These are phyloP conservation scores for Beauveria varroae DNA, from an alignment of 2,329 filamentous ascomycete species.

Conservation along the genomic window DNA sequence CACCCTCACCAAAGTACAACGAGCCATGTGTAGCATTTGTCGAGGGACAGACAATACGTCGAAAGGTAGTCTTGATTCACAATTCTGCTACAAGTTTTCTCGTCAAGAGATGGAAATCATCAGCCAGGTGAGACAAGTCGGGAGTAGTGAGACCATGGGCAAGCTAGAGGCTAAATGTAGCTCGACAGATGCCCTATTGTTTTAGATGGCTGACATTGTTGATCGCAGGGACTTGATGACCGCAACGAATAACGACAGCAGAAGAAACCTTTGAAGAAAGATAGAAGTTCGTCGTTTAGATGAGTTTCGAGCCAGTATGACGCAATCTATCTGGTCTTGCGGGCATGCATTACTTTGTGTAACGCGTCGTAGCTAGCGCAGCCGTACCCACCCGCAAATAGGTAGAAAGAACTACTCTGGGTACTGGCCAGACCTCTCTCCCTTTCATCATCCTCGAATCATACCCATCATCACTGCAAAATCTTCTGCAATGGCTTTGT, in stretches of 20 bases:
- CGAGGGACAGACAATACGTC: background rate
- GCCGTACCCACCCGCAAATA: too few species aligned
- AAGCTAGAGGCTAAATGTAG: background rate
- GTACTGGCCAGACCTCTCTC: background rate
- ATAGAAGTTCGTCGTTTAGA: background rate
- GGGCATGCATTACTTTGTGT: too few species aligned
- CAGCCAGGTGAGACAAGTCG: background rate
- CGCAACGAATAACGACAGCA: too few species aligned
- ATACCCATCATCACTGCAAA: slow-evolving; percentile 10
- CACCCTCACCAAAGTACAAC: too few species aligned
- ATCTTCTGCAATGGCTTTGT: background rate
- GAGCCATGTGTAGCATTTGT: background rate
- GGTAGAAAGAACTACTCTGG: too few species aligned
- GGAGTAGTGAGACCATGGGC: background rate
- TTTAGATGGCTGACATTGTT: background rate
- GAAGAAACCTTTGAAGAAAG: accelerated
- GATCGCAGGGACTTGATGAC: too few species aligned
- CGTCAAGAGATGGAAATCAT: background rate
- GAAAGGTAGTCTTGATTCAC: background rate
- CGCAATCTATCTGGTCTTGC: too few species aligned
- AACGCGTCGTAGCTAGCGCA: too few species aligned
- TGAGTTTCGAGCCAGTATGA: too few species aligned
- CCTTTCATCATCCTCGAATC: background rate
- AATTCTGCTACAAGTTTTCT: background rate
- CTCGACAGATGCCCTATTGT: background rate